Percentiles rank a stretch among this genome's conserved stretches.
Evolutionary conservation across 1,139 yeast genomes (phyloP).

Genomic region (Groenewaldozyma auringiensis): DNA sequence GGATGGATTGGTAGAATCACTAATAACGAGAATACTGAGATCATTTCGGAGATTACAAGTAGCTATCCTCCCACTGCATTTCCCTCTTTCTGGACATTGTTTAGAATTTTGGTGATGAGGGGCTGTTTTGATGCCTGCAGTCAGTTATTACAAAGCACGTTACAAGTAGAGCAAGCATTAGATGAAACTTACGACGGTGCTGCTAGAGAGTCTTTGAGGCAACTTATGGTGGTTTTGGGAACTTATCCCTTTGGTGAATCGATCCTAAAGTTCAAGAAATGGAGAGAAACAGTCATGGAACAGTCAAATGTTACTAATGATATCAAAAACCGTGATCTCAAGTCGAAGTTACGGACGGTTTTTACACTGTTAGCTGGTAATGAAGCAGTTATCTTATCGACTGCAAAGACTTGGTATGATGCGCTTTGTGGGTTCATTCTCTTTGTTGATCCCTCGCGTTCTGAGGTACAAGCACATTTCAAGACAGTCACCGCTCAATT

Average conservation of each 20-base stretch:
- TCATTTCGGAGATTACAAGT: background rate
- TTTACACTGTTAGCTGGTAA: conserved; percentile 40
- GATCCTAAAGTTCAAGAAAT: conserved; percentile 17
- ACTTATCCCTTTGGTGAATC: conserved; percentile 17
- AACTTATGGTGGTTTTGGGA: conserved; percentile 16
- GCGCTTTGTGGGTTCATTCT: conserved; percentile 52
- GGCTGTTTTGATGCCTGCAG: conserved; percentile 53
- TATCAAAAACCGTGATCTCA: conserved; percentile 12
- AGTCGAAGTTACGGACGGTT: conserved; percentile 14
- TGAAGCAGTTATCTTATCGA: conserved; percentile 42
- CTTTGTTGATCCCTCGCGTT: conserved; percentile 51
- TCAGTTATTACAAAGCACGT: background rate
- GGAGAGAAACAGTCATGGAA: conserved; percentile 19
- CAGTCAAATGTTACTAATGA: conserved; percentile 12
- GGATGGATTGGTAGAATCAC: background rate
- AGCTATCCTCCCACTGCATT: conserved; percentile 41
- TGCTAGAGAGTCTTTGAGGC: conserved; percentile 15
- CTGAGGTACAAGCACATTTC: conserved; percentile 40
- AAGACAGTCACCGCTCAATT: conserved; percentile 28
- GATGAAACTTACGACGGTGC: conserved; percentile 9
- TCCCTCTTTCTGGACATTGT: conserved; percentile 56
- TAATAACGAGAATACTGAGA: background rate
- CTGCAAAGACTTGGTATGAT: conserved; percentile 64
- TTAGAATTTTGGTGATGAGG: conserved; percentile 51
- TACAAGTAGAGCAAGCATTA: background rate